A percentile compares a stretch with the other conserved stretches of the same genome.
These are phyloP conservation scores for Tulasnella sp. DNA, from an alignment of 768 basidiomycete genomes.

Conservation along the genomic window DNA sequence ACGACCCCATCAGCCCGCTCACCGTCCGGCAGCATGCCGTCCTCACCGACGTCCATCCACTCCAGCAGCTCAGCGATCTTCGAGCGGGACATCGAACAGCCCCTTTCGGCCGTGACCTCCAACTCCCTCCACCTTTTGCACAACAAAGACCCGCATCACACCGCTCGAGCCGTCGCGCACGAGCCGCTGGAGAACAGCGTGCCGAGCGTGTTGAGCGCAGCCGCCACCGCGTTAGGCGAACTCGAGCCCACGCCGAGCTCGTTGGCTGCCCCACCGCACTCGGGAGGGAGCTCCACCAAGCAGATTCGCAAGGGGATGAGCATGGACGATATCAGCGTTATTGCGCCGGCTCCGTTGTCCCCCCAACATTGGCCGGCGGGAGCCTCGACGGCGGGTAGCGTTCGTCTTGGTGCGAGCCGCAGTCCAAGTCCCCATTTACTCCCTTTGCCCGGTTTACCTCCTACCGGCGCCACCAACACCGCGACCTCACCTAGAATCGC, in stretches of 20 bases:
- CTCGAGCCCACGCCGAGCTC: not conserved
- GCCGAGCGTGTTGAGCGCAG: constrained; percentile 14
- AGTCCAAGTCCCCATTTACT: constrained; percentile 5
- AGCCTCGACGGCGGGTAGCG: not conserved
- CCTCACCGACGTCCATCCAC: constrained; percentile 15
- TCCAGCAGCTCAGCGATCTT: constrained; percentile 16
- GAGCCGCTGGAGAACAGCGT: constrained; percentile 10
- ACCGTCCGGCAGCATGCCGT: constrained; percentile 10
- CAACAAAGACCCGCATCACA: constrained; percentile 14
- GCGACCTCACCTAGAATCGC: not conserved
- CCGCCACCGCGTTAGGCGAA: constrained; percentile 10
- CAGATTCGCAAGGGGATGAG: not conserved
- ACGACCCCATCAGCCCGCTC: not conserved
- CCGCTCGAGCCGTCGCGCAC: constrained; percentile 9
- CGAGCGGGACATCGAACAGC: constrained; percentile 14
- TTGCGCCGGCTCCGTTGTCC: constrained; percentile 5
- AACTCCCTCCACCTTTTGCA: not conserved
- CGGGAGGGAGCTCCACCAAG: no score
- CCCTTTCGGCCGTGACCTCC: not conserved
- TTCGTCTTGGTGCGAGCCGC: not conserved
- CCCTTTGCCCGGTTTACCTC: not conserved
- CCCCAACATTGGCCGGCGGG: constrained; percentile 1
- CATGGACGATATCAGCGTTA: constrained; percentile 14
- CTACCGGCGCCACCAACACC: not conserved
- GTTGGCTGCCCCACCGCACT: not conserved